Conservation (phyloP, 306 rosid species). For the Cucurbita maxima region DNA sequence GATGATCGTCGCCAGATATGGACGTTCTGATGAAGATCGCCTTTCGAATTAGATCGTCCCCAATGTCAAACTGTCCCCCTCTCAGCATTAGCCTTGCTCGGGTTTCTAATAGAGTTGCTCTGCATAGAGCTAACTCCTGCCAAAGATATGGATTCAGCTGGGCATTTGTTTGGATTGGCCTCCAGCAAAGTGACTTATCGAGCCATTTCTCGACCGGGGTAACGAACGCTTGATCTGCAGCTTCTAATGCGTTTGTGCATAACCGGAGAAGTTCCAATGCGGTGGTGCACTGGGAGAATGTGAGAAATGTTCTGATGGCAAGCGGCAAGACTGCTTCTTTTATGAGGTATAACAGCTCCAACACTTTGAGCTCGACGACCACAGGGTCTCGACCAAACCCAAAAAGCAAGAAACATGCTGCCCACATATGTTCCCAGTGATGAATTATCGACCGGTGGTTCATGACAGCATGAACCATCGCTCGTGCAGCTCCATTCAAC, state of each 20-base stretch:
- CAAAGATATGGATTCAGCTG: slow-evolving; percentile 79
- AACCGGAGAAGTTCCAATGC: slow-evolving; percentile 67
- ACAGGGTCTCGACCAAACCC: slow-evolving; percentile 69
- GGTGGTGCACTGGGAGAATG: slow-evolving; percentile 64
- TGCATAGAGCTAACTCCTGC: slow-evolving; percentile 67
- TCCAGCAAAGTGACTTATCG: slow-evolving; percentile 69
- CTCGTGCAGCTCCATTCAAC: slow-evolving; percentile 41
- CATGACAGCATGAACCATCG: slow-evolving; percentile 57
- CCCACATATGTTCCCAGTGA: slow-evolving; percentile 62
- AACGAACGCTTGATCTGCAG: slow-evolving; percentile 71
- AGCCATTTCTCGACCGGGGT: slow-evolving; percentile 75
- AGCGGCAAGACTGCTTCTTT: slow-evolving; percentile 63
- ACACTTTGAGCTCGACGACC: slow-evolving; percentile 56
- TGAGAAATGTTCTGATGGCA: slow-evolving; percentile 57
- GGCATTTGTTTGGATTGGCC: slow-evolving; percentile 64
- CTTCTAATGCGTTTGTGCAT: slow-evolving; percentile 67
- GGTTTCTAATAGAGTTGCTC: slow-evolving; percentile 74
- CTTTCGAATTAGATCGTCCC: slow-evolving; percentile 71
- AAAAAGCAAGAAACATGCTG: slow-evolving; percentile 63
- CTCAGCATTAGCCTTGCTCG: slow-evolving; percentile 79
- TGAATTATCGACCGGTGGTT: slow-evolving; percentile 36
- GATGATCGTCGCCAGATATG: slow-evolving; percentile 74
- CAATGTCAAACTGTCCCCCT: slow-evolving; percentile 74
- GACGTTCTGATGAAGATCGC: slow-evolving; percentile 70
- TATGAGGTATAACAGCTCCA: slow-evolving; percentile 41